Evolutionary conservation across 345 rosid species (phyloP).

Genomic region (Bruguiera sexangula): DNA sequence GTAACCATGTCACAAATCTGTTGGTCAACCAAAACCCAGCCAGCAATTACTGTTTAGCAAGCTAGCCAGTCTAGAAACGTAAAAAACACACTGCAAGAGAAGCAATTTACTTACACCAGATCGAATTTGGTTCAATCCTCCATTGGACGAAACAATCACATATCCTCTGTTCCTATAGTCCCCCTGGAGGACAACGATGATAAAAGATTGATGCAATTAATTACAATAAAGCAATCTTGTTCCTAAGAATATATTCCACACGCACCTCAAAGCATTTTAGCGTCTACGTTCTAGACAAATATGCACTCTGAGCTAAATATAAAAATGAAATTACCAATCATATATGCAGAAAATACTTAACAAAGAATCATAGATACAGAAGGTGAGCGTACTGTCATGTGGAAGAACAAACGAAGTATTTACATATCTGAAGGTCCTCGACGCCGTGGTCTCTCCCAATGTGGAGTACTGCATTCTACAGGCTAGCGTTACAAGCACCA

Average conservation of each 20-base stretch:
- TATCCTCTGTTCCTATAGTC: conserved; percentile 31
- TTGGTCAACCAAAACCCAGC: neutral
- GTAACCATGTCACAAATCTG: conserved; percentile 41
- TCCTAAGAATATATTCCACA: no score
- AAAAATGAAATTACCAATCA: no score
- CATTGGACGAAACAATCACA: conserved; percentile 34
- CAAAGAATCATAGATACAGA: neutral
- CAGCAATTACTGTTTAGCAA: neutral
- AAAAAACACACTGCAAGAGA: neutral
- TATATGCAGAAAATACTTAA: neutral
- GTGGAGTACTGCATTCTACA: conserved; percentile 17
- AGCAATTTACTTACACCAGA: conserved; percentile 26
- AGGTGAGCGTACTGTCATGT: neutral
- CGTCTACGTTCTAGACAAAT: no score
- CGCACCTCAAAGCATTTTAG: no score
- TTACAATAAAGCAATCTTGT: no score
- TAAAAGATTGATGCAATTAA: no score
- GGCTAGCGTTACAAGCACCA: conserved; percentile 18
- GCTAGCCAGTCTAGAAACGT: neutral
- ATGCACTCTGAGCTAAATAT: no score
- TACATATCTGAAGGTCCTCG: neutral
- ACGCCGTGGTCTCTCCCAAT: conserved; percentile 3
- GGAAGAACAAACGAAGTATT: conserved; percentile 12
- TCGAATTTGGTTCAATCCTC: conserved; percentile 41
- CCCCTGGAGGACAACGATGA: conserved; percentile 11